Evolutionary conservation across 345 rosid species (phyloP).

Genomic region (Corchorus olitorius): DNA sequence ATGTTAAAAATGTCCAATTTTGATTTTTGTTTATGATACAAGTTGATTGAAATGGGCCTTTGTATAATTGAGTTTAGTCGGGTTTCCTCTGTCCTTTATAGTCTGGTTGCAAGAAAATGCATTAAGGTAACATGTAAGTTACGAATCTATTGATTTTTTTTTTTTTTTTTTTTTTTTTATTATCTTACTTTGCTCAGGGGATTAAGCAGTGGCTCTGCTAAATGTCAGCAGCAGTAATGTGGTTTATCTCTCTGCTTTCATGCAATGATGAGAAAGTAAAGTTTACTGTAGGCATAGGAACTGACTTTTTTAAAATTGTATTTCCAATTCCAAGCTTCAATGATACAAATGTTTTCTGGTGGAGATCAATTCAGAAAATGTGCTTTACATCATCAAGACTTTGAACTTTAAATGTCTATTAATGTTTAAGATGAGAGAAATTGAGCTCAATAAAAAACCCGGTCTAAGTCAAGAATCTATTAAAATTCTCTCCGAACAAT

Average conservation of each 20-base stretch:
- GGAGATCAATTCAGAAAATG: background rate
- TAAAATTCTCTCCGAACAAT: too few species aligned
- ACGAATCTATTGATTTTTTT: background rate
- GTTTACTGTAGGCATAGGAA: background rate
- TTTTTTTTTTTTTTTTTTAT: background rate
- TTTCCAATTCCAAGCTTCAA: background rate
- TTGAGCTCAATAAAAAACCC: too few species aligned
- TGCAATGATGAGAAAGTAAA: background rate
- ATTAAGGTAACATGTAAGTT: too few species aligned
- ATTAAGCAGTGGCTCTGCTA: background rate
- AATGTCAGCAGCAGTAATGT: background rate
- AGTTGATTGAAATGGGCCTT: background rate
- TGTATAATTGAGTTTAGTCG: background rate
- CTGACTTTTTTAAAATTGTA: too few species aligned
- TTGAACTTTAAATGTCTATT: too few species aligned
- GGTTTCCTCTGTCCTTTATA: background rate
- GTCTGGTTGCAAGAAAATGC: too few species aligned
- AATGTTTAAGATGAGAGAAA: too few species aligned
- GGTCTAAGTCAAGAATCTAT: too few species aligned
- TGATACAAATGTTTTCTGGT: background rate
- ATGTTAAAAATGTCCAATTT: background rate
- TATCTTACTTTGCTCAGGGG: background rate
- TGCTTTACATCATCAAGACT: background rate
- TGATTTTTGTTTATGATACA: background rate
- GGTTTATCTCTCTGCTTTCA: background rate